phyloP scores from a whole-genome alignment of 2,329 filamentous ascomycete species.

The Scedosporium minutisporum region DNA sequence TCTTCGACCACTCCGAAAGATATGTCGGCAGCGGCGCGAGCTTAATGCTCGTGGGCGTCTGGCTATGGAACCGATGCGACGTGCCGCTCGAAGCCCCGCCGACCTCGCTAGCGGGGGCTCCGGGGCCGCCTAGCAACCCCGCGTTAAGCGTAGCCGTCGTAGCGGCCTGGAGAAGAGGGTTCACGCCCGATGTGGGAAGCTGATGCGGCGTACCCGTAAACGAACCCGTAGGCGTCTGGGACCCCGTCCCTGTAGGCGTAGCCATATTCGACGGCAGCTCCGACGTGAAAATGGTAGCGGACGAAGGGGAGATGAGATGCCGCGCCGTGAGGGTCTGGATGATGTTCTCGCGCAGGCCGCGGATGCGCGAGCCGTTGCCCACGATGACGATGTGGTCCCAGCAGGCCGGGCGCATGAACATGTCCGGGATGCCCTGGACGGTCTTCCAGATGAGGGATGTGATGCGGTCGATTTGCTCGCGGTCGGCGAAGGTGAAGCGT shows the following conservation, averaged over 20 bases:
- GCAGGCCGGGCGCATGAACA: constrained; percentile 72
- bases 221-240: constrained; percentile 72
- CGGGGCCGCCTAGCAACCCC: constrained; percentile 25
- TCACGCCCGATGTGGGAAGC: constrained; percentile 54
- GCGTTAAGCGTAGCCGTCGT: constrained; percentile 59
- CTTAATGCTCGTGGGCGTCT: constrained; percentile 79
- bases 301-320: constrained; percentile 84
- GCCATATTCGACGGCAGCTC: constrained; percentile 91
- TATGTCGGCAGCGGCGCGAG: constrained; percentile 70
- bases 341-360: constrained; percentile 83
- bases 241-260: constrained; percentile 80
- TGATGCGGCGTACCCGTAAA: constrained; percentile 46
- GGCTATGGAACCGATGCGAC: constrained; percentile 47
- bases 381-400: constrained; percentile 92
- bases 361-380: constrained; percentile 66
- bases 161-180: constrained; percentile 84
- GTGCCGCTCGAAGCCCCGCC: constrained; percentile 15
- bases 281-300: constrained; percentile 92
- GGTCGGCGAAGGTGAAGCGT: constrained; percentile 59
- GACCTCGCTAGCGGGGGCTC: constrained; percentile 26
- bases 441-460: constrained; percentile 75
- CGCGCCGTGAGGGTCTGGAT: constrained; percentile 68
- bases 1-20: constrained; percentile 83
- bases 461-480: constrained; percentile 71
- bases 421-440: constrained; percentile 73